These are phyloP conservation scores for Adansonia rubrostipa DNA, from an alignment of 441 rosid species.

Conservation along the genomic window DNA sequence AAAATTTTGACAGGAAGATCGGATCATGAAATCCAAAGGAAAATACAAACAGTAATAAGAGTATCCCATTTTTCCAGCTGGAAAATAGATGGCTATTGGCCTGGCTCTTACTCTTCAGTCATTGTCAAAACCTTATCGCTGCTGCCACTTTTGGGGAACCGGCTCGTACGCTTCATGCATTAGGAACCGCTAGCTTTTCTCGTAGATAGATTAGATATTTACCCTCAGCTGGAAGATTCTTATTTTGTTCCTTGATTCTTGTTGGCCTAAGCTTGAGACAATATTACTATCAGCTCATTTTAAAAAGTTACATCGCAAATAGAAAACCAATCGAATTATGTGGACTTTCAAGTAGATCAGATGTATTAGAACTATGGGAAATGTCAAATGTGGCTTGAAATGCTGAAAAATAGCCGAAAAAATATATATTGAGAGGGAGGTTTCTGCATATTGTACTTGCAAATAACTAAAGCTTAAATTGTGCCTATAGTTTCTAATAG, in stretches of 20 bases:
- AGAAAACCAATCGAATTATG: neutral
- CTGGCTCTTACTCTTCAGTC: slow-evolving; percentile 8
- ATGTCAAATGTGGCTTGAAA: neutral
- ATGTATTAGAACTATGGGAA: neutral
- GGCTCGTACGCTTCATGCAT: neutral
- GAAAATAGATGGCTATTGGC: slow-evolving; percentile 18
- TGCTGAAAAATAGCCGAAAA: neutral
- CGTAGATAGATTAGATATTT: neutral
- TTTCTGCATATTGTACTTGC: neutral
- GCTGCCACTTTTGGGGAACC: neutral
- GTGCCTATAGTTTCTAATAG: neutral
- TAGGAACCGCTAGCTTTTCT: neutral
- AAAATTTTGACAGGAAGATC: neutral
- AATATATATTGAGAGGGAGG: neutral
- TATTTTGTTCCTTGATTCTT: neutral
- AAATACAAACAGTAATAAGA: neutral
- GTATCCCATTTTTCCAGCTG: slow-evolving; percentile 19
- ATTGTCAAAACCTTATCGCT: slow-evolving; percentile 15
- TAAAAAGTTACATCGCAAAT: neutral
- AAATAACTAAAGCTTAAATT: neutral
- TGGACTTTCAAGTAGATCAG: neutral
- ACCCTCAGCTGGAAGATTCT: neutral
- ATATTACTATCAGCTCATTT: neutral
- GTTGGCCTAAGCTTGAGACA: neutral
- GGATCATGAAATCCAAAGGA: neutral